Evolutionary conservation across 2,329 filamentous ascomycete genomes (phyloP).

Genomic region (Tolypocladium sp.): DNA sequence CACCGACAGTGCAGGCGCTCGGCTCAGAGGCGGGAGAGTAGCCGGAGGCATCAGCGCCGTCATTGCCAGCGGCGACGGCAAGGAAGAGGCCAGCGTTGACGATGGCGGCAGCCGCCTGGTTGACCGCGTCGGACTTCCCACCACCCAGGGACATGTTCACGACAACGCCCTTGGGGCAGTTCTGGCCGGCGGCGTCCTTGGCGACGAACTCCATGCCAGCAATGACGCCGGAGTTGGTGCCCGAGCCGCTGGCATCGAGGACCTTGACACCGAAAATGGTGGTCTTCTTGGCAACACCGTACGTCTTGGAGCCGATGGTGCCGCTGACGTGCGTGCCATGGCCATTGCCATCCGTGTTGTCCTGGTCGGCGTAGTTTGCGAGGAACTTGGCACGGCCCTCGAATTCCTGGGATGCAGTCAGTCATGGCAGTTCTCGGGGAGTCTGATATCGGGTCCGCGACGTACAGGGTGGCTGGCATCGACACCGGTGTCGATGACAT

Average conservation of each 20-base stretch:
- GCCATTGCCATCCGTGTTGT: constrained; percentile 31
- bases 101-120: constrained; percentile 35
- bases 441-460: background rate
- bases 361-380: constrained; percentile 25
- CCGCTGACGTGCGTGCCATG: constrained; percentile 40
- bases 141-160: constrained; percentile 49
- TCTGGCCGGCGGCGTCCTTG: constrained; percentile 21
- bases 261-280: constrained; percentile 36
- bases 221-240: constrained; percentile 29
- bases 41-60: constrained; percentile 28
- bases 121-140: constrained; percentile 31
- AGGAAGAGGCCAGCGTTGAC: constrained; percentile 36
- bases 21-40: constrained; percentile 35
- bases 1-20: constrained; percentile 40
- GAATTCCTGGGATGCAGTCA: constrained; percentile 20
- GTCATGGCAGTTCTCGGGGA: background rate
- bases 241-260: constrained; percentile 25
- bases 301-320: constrained; percentile 30
- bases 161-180: constrained; percentile 33
- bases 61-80: constrained; percentile 47
- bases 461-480: constrained; percentile 23
- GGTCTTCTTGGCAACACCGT: constrained; percentile 37
- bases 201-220: constrained; percentile 34
- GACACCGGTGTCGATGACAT: constrained; percentile 37
- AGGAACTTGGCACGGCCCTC: constrained; percentile 30